phyloP scores from a whole-genome alignment of 2,329 filamentous ascomycete species.

The Amauroascus verrucosus region DNA sequence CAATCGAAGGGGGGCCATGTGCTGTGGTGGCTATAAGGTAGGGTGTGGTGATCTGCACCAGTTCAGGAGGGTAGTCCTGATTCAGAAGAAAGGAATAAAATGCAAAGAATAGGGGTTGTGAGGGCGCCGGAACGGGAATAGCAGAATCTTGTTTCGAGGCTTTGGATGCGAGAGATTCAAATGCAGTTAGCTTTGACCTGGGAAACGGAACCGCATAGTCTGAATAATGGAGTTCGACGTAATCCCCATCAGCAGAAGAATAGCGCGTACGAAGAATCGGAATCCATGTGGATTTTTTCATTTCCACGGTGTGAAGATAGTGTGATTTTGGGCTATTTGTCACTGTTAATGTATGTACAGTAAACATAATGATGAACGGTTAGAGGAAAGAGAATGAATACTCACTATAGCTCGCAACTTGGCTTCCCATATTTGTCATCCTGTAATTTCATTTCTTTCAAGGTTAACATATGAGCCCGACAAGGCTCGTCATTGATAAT shows the following conservation, averaged over 20 bases:
- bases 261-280: conserved; percentile 14
- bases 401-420: conserved; percentile 11
- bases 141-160: neutral
- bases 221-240: conserved; percentile 14
- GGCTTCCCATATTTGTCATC: neutral
- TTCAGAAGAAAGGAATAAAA: conserved; percentile 15
- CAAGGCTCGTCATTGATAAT: conserved; percentile 6
- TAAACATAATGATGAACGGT: neutral
- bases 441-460: conserved; percentile 11
- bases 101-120: conserved; percentile 11
- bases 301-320: conserved; percentile 15
- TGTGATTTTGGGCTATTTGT: conserved; percentile 14
- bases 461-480: conserved; percentile 9
- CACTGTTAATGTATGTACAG: neutral
- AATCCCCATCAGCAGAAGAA: conserved; percentile 3
- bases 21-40: conserved; percentile 6
- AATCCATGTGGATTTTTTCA: conserved; percentile 8
- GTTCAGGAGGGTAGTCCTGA: conserved; percentile 14
- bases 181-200: conserved; percentile 5
- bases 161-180: conserved; percentile 7
- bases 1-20: conserved; percentile 13
- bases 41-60: conserved; percentile 8
- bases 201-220: conserved; percentile 13
- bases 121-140: conserved; percentile 9
- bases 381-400: neutral